Conservation (phyloP, 352 stramenopile genomes). For the Globisporangium iwayamae region DNA sequence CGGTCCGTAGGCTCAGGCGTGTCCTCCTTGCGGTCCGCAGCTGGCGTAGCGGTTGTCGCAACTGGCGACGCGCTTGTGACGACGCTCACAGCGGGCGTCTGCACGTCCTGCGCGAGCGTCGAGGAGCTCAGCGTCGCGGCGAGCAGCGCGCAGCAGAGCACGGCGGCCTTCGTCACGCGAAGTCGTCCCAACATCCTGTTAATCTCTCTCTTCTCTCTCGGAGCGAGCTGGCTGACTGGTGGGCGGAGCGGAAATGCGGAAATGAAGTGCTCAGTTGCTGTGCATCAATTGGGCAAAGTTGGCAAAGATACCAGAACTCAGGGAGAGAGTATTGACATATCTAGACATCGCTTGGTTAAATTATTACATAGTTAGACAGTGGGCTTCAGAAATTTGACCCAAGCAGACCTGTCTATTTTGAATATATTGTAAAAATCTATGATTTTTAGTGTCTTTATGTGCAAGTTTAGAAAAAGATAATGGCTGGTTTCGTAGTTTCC, state of each 20-base stretch:
- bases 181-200: constrained; percentile 13
- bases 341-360: neutral
- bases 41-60: neutral
- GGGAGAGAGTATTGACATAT: constrained; percentile 2
- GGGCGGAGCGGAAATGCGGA: constrained; percentile 8
- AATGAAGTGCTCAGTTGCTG: constrained; percentile 4
- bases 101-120: constrained; percentile 1
- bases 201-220: constrained; percentile 6
- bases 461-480: too few relatives aligned
- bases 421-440: neutral
- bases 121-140: constrained; percentile 8
- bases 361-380: neutral
- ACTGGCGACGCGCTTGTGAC: neutral
- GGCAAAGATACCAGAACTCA: constrained; percentile 6
- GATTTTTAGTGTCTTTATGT: too few relatives aligned
- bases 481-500: too few relatives aligned
- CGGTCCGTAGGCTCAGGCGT: neutral
- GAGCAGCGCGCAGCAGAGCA: constrained; percentile 14
- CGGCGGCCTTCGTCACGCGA: constrained; percentile 8
- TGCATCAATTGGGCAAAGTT: neutral
- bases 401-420: constrained; percentile 1
- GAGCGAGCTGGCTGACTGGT: neutral
- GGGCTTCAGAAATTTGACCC: constrained; percentile 5
- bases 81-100: constrained; percentile 1
- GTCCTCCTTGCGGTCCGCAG: neutral